Evolutionary conservation across 2,329 filamentous ascomycete species (phyloP), one percentile per base, ranked within the genome.

Genomic region (Hypoxylon sp.): DNA sequence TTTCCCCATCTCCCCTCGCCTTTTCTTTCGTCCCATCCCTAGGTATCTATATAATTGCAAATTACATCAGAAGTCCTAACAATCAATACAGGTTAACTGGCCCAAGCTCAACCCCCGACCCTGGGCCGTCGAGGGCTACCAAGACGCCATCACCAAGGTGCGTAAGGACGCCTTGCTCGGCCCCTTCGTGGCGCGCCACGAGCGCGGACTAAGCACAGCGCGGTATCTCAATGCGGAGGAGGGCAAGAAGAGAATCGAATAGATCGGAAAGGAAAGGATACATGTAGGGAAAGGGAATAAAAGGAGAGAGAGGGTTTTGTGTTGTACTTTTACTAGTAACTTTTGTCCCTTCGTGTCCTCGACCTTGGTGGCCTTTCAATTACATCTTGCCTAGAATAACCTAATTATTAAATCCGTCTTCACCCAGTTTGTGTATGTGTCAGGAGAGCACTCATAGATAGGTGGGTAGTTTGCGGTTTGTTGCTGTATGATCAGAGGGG

Each of bases 211-310:
- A 68, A 97, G 93, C 81, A 93, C 92, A 71, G 91, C 91, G 46
- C 86, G 93, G 68, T 90, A 97, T 73, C 87, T 93, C 32, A 96
- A 91, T 73, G 89, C 97, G 60, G 96, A 99, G 80, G 96, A 99
- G 81, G 96, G 96, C 58, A 99, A 99, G 87, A 99, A 98, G 87
- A 93, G 96, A 79, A 97, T 97, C 76, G 96, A 99, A 79, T 94
- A 87, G 73, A 69, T 30, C 36, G 45, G 45, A 30, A 6, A 30
- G 28, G 21, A 49, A 28, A n/a, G 21, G 45, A 49, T n/a, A 23
- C 2, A 5, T 5, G 5, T 23, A 49, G 3, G 48, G 48, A 32
- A 32, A 28, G 28, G 19, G 9, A 4, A n/a, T 32, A 17, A 28
- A 49, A 49, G 7, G 13, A 4, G 14, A 28, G 7, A 32, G 25